These are phyloP conservation scores for Mucor mucedo DNA, from an alignment of 371 early-diverging fungal genomes.

Conservation along the genomic window DNA sequence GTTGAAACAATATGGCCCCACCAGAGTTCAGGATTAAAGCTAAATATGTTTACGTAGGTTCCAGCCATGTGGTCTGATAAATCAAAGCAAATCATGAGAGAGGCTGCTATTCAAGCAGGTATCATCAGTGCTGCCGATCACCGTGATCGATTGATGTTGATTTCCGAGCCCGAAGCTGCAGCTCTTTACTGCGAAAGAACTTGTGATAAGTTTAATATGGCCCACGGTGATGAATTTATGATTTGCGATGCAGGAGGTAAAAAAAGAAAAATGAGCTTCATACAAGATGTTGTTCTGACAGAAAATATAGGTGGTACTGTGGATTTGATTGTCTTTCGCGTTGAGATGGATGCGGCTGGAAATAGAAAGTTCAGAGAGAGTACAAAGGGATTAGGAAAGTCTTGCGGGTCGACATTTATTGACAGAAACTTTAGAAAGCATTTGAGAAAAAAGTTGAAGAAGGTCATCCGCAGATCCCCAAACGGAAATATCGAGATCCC, in stretches of 20 bases:
- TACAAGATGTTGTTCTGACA: background rate
- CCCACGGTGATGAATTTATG: slow-evolving; percentile 63
- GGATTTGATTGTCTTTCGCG: slow-evolving; percentile 58
- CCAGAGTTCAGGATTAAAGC: too few species aligned
- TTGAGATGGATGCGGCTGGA: slow-evolving; percentile 40
- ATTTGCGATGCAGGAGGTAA: slow-evolving; percentile 67
- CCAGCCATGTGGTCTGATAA: slow-evolving; percentile 70
- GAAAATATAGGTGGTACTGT: slow-evolving; percentile 54
- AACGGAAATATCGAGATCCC: slow-evolving; percentile 36
- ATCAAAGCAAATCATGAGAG: slow-evolving; percentile 66
- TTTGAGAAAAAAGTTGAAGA: slow-evolving; percentile 50
- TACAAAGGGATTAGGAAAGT: slow-evolving; percentile 59
- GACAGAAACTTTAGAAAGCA: slow-evolving; percentile 60
- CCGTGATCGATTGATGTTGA: slow-evolving; percentile 57
- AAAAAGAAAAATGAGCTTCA: background rate
- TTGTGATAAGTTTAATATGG: slow-evolving; percentile 61
- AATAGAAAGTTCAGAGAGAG: slow-evolving; percentile 54
- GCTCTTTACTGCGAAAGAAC: slow-evolving; percentile 66
- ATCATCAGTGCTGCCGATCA: slow-evolving; percentile 55
- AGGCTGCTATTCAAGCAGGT: slow-evolving; percentile 57
- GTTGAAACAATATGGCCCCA: background rate
- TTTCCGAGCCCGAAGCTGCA: slow-evolving; percentile 68
- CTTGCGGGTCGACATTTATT: slow-evolving; percentile 63
- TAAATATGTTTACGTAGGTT: slow-evolving; percentile 24
- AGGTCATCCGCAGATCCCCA: slow-evolving; percentile 26